A percentile compares a stretch with the other conserved stretches of the same genome.
phyloP scores from a whole-genome alignment of 257 asterid genomes.

The Nicotiana knightiana region DNA sequence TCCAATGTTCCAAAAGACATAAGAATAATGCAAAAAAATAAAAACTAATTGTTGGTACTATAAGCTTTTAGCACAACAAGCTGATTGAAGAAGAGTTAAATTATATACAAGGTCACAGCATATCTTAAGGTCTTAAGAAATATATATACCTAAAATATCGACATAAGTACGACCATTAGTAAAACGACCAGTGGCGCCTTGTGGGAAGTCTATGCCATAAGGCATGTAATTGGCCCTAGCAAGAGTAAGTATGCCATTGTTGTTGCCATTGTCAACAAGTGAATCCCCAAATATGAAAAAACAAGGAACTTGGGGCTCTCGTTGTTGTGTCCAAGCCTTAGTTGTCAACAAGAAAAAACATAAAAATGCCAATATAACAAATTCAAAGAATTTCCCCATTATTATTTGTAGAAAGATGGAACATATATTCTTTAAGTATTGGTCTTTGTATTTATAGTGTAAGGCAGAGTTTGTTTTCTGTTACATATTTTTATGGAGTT shows the following conservation, averaged over 20 bases:
- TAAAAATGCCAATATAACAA: conserved; percentile 23
- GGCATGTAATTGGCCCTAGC: conserved; percentile 84
- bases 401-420: not conserved
- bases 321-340: conserved; percentile 39
- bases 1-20: not conserved
- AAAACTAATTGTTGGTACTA: not conserved
- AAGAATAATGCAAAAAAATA: not conserved
- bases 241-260: conserved; percentile 61
- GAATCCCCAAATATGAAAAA: conserved; percentile 82
- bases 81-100: too few relatives aligned
- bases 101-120: too few relatives aligned
- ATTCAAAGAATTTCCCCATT: conserved; percentile 19
- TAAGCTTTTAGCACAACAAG: not conserved
- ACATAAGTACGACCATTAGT: conserved; percentile 88
- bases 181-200: conserved; percentile 79
- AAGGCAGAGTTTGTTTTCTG: not conserved
- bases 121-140: too few relatives aligned
- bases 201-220: conserved; percentile 77
- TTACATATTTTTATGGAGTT: conserved; percentile 2
- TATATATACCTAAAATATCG: conserved; percentile 50
- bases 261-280: conserved; percentile 86
- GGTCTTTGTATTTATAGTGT: not conserved
- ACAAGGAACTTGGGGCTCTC: conserved; percentile 58
- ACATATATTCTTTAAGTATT: not conserved
- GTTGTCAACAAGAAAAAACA: conserved; percentile 18